Percentiles rank a stretch among this genome's conserved stretches.
Evolutionary conservation across 257 asterid genomes (phyloP).

Genomic region (Rehmannia glutinosa): DNA sequence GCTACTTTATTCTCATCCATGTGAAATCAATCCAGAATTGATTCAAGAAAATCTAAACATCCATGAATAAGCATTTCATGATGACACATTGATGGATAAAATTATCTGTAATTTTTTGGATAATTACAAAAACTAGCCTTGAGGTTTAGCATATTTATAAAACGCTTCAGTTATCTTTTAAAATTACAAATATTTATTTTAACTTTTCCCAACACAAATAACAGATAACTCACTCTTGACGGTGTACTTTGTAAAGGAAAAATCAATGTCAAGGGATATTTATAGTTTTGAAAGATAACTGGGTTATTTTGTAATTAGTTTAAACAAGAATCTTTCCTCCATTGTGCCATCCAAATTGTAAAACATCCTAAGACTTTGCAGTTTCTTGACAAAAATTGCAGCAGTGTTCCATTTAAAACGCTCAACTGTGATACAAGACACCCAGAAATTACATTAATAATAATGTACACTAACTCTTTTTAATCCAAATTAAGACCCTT

Average conservation of each 20-base stretch:
- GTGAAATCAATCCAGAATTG: not conserved
- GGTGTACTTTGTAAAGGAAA: too few species aligned
- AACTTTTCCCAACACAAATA: too few species aligned
- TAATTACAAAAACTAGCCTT: too few species aligned
- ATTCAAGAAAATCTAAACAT: slow-evolving; percentile 4
- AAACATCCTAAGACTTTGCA: not conserved
- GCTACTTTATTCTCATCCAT: slow-evolving; percentile 4
- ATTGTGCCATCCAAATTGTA: not conserved
- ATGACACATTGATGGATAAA: not conserved
- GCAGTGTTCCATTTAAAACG: not conserved
- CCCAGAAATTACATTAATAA: not conserved
- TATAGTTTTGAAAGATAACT: too few species aligned
- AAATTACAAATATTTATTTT: too few species aligned
- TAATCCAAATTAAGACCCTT: not conserved
- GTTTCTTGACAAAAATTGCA: not conserved
- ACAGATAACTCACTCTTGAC: too few species aligned
- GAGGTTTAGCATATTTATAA: too few species aligned
- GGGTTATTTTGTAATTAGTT: too few species aligned
- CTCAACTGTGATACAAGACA: not conserved
- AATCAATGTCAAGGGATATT: too few species aligned
- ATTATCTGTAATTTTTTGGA: too few species aligned
- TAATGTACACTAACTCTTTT: not conserved
- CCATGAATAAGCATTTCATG: not conserved
- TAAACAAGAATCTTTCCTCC: too few species aligned
- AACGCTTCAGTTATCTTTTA: too few species aligned